Conservation (phyloP, 345 rosid genomes). For the Dovyalis caffra region DNA sequence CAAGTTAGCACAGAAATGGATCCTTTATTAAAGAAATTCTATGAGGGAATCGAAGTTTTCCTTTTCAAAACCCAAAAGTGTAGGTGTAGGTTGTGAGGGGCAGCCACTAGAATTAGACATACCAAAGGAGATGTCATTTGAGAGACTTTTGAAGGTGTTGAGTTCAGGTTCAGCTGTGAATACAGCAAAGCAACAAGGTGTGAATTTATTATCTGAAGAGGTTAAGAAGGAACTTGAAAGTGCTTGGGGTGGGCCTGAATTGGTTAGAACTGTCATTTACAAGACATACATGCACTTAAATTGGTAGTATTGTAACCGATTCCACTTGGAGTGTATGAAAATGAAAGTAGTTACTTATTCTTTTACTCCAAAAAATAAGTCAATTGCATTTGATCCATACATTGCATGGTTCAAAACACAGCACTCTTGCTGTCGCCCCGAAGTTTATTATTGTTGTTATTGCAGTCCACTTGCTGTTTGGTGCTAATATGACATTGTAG, state of each 20-base stretch:
- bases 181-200: conserved; percentile 50
- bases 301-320: too few relatives aligned
- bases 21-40: conserved; percentile 34
- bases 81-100: too few relatives aligned
- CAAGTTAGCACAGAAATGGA: conserved; percentile 49
- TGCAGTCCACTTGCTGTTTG: too few relatives aligned
- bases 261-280: conserved; percentile 39
- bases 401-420: too few relatives aligned
- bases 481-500: conserved; percentile 34
- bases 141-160: conserved; percentile 44
- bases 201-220: conserved; percentile 49
- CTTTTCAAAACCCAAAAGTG: conserved; percentile 39
- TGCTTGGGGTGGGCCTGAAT: conserved; percentile 58
- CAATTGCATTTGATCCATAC: too few relatives aligned
- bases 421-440: too few relatives aligned
- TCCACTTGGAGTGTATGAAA: too few relatives aligned
- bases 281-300: conserved; percentile 56
- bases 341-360: too few relatives aligned
- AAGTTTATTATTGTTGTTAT: too few relatives aligned
- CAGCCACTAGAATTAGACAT: too few relatives aligned
- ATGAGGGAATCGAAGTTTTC: conserved; percentile 32
- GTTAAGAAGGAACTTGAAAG: conserved; percentile 42
- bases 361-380: too few relatives aligned
- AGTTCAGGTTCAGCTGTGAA: conserved; percentile 49
- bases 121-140: too few relatives aligned